These are phyloP conservation scores for Xylaria sp. DNA, from an alignment of 2,329 filamentous ascomycete species.

Conservation along the genomic window DNA sequence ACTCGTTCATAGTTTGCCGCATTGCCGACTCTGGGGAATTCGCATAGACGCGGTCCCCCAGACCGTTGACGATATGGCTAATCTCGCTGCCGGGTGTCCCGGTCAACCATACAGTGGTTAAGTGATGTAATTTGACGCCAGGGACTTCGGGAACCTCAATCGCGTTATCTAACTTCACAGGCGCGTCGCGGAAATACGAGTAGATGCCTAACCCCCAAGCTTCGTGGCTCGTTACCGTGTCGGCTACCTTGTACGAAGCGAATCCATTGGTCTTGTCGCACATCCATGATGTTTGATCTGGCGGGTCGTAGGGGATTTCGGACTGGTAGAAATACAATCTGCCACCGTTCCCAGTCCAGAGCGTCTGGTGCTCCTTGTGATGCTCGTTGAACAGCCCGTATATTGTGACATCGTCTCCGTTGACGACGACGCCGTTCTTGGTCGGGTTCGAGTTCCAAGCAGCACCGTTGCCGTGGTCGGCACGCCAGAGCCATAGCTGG, in stretches of 20 bases:
- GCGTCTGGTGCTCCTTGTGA: conserved; percentile 50
- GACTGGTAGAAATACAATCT: conserved; percentile 52
- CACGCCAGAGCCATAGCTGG: conserved; percentile 52
- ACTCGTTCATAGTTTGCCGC: conserved; percentile 49
- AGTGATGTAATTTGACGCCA: conserved; percentile 47
- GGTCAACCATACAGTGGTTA: conserved; percentile 50
- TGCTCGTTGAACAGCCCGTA: conserved; percentile 52
- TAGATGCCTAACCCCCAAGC: conserved; percentile 52
- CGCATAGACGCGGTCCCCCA: conserved; percentile 46
- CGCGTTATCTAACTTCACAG: conserved; percentile 50
- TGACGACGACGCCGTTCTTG: conserved; percentile 49
- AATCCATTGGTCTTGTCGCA: conserved; percentile 47
- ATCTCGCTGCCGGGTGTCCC: conserved; percentile 49
- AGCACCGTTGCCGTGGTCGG: conserved; percentile 49
- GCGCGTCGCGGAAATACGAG: conserved; percentile 51
- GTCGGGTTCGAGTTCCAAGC: conserved; percentile 50
- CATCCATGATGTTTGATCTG: conserved; percentile 48
- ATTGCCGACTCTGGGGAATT: conserved; percentile 48
- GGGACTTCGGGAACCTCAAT: conserved; percentile 46
- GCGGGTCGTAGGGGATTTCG: conserved; percentile 51
- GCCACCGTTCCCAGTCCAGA: conserved; percentile 49
- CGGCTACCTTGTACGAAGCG: conserved; percentile 51
- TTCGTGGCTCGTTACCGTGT: conserved; percentile 46
- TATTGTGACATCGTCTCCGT: conserved; percentile 48
- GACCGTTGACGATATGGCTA: conserved; percentile 49